phyloP scores from a whole-genome alignment of 2,329 filamentous ascomycete genomes.

The Podosphaera leucotricha region DNA sequence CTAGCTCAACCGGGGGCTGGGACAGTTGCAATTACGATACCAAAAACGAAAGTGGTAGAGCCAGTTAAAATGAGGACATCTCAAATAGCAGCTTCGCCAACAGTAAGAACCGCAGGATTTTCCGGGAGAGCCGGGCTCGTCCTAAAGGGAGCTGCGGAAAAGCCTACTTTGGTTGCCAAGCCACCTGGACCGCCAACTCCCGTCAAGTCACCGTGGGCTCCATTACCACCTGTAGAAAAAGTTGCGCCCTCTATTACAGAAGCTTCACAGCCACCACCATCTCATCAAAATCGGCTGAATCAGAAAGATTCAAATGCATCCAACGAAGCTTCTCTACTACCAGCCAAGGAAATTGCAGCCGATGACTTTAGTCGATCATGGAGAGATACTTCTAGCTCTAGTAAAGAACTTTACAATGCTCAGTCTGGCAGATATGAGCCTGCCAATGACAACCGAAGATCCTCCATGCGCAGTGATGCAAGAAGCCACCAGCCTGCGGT shows the following conservation, averaged over 20 bases:
- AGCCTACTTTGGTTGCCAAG: conserved; percentile 50
- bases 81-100: conserved; percentile 12
- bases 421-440: conserved; percentile 85
- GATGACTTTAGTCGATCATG: conserved; percentile 87
- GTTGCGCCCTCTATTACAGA: conserved; percentile 46
- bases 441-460: conserved; percentile 50
- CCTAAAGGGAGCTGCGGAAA: conserved; percentile 43
- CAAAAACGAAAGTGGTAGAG: conserved; percentile 11
- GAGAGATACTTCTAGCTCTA: conserved; percentile 43
- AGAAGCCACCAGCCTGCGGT: conserved; percentile 51
- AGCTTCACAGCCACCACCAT: conserved; percentile 19
- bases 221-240: conserved; percentile 65
- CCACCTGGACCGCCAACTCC: conserved; percentile 42
- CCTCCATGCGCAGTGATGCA: conserved; percentile 41
- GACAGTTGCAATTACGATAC: conserved; percentile 1
- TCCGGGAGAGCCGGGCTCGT: conserved; percentile 31
- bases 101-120: conserved; percentile 13
- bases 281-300: conserved; percentile 24
- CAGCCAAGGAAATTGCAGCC: conserved; percentile 65
- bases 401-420: conserved; percentile 78
- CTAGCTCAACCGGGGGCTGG: background rate
- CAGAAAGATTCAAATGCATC: conserved; percentile 31
- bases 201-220: conserved; percentile 77
- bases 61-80: conserved; percentile 10
- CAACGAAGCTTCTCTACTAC: conserved; percentile 28